phyloP scores from a whole-genome alignment of 225 moss, liverwort and hornwort species.

The Anthoceros angustus region DNA sequence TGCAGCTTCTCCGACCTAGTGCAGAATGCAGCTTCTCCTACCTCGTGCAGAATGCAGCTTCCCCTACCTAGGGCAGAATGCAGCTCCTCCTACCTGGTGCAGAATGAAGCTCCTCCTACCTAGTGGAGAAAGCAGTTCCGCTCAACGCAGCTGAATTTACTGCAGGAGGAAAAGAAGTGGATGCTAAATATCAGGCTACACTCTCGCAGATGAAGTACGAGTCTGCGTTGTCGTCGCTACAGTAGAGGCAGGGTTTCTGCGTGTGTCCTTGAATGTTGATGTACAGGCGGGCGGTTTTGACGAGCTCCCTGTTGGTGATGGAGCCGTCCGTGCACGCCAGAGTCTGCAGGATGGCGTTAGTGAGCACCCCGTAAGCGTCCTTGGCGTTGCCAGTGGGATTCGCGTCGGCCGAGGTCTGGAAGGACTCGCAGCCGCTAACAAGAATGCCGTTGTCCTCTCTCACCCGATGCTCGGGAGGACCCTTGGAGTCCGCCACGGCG shows the following conservation, averaged over 20 bases:
- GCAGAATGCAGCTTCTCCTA: too few relatives aligned
- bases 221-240: constrained; percentile 36
- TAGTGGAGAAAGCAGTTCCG: too few relatives aligned
- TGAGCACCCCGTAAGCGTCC: constrained; percentile 79
- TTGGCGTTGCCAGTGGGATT: constrained; percentile 50
- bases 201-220: constrained; percentile 31
- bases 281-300: constrained; percentile 32
- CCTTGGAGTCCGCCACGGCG: constrained; percentile 17
- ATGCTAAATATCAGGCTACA: not conserved
- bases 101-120: too few relatives aligned
- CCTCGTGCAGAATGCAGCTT: too few relatives aligned
- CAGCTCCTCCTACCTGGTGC: too few relatives aligned
- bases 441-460: constrained; percentile 46
- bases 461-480: constrained; percentile 16
- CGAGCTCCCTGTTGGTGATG: constrained; percentile 48
- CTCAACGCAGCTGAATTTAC: too few relatives aligned
- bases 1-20: too few relatives aligned
- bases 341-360: constrained; percentile 56
- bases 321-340: constrained; percentile 16
- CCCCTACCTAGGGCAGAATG: too few relatives aligned
- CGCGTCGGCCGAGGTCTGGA: constrained; percentile 91
- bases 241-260: constrained; percentile 83
- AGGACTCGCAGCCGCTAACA: constrained; percentile 64
- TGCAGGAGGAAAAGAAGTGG: too few relatives aligned
- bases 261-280: constrained; percentile 51